phyloP scores from a whole-genome alignment of 371 early-diverging fungal species.

The Capniomyces stellatus region DNA sequence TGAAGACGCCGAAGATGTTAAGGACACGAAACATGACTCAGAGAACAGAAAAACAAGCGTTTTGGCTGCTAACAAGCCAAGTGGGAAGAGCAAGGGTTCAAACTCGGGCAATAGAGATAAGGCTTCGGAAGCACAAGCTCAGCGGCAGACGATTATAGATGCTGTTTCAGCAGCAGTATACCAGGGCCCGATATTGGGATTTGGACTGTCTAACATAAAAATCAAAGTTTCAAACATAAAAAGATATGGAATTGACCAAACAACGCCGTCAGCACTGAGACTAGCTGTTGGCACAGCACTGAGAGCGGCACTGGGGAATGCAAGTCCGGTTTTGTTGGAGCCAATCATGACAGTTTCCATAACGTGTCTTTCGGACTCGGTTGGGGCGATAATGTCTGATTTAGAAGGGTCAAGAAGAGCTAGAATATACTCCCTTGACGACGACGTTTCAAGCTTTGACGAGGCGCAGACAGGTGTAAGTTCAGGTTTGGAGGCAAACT shows the following conservation, averaged over 20 bases:
- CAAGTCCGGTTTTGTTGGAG: conserved; percentile 49
- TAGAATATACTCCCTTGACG: conserved; percentile 32
- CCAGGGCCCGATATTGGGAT: conserved; percentile 65
- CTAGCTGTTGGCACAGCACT: conserved; percentile 43
- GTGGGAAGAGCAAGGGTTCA: background rate
- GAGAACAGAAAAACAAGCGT: background rate
- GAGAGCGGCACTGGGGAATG: conserved; percentile 33
- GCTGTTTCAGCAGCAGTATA: conserved; percentile 34
- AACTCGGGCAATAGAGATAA: background rate
- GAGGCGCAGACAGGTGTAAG: conserved; percentile 21
- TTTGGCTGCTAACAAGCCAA: background rate
- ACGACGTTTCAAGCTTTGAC: conserved; percentile 13
- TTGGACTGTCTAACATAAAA: conserved; percentile 47
- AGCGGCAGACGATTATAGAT: background rate
- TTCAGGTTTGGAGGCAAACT: no score
- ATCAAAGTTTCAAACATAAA: conserved; percentile 31
- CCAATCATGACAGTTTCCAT: conserved; percentile 74
- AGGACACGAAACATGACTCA: background rate
- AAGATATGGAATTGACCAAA: conserved; percentile 39
- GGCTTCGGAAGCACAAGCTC: background rate
- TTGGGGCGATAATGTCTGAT: conserved; percentile 68
- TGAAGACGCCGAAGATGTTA: conserved; percentile 6
- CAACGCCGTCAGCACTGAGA: conserved; percentile 44
- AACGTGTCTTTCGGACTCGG: conserved; percentile 43
- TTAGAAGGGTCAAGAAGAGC: conserved; percentile 61